Percentiles rank a stretch among this genome's conserved stretches.
These are phyloP conservation scores for Fusarium ramigenum DNA, from an alignment of 2,329 filamentous ascomycete species.

Conservation along the genomic window DNA sequence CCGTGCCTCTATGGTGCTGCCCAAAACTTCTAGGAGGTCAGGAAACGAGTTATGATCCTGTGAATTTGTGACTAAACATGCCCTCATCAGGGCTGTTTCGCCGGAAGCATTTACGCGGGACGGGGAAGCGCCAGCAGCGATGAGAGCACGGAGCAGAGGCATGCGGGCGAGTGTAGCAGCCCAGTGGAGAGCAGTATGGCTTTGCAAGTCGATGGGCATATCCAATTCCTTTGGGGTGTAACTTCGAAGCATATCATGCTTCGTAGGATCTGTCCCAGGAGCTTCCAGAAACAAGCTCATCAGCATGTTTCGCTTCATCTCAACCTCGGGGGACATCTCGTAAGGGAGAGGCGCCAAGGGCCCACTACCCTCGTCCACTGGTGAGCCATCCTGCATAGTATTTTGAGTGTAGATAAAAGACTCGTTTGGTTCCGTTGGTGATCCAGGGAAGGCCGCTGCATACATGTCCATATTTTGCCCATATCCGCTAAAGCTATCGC, in stretches of 20 bases:
- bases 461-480: conserved; percentile 58
- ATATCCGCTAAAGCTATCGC: conserved; percentile 66
- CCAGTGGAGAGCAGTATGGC: conserved; percentile 94
- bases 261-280: conserved; percentile 73
- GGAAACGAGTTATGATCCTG: conserved; percentile 91
- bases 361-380: conserved; percentile 61
- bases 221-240: conserved; percentile 86
- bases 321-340: conserved; percentile 70
- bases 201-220: conserved; percentile 88
- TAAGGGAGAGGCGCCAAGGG: conserved; percentile 73
- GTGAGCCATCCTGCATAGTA: conserved; percentile 53
- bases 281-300: conserved; percentile 86
- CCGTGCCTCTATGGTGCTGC: conserved; percentile 87
- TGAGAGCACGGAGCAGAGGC: conserved; percentile 80
- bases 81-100: conserved; percentile 92
- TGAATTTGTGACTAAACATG: conserved; percentile 93
- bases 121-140: conserved; percentile 86
- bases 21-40: conserved; percentile 87
- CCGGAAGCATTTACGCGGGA: conserved; percentile 88
- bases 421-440: conserved; percentile 82
- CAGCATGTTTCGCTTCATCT: conserved; percentile 82
- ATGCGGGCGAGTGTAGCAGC: conserved; percentile 91
- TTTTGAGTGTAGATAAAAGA: conserved; percentile 75
- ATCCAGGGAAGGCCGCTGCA: conserved; percentile 66
- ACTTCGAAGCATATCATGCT: conserved; percentile 79